phyloP scores from a whole-genome alignment of 371 early-diverging fungal species.

The Basidiobolus meristosporus region DNA sequence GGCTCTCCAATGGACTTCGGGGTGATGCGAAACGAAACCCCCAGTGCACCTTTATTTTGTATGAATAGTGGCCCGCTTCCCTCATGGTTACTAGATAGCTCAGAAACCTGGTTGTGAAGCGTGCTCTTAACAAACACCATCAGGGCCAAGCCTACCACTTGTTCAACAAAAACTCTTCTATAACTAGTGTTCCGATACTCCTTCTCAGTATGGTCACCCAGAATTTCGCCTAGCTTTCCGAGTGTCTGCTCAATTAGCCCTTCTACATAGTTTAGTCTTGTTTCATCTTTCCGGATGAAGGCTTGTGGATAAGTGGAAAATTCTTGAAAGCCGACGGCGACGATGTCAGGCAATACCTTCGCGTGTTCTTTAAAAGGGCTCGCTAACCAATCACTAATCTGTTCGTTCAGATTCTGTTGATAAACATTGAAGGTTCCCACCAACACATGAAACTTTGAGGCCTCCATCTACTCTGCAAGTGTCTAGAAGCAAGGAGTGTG shows the following conservation, averaged over 20 bases:
- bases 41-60: too few relatives aligned
- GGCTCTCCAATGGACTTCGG: too few relatives aligned
- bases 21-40: too few relatives aligned
- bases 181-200: too few relatives aligned
- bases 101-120: too few relatives aligned
- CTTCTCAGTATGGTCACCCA: too few relatives aligned
- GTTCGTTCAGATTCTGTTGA: constrained; percentile 1
- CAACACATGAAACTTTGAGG: neutral
- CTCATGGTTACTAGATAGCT: too few relatives aligned
- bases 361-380: neutral
- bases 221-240: too few relatives aligned
- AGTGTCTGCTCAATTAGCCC: neutral
- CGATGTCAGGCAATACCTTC: constrained; percentile 14
- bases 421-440: constrained; percentile 4
- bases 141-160: constrained; percentile 12
- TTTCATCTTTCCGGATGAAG: constrained; percentile 9
- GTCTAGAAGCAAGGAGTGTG: too few relatives aligned
- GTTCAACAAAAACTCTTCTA: neutral
- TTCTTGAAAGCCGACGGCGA: constrained; percentile 18
- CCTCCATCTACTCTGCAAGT: neutral
- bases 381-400: constrained; percentile 2
- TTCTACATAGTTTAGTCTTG: neutral
- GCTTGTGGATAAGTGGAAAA: constrained; percentile 13
- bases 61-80: too few relatives aligned
- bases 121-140: constrained; percentile 11